Percentiles rank a stretch among this genome's conserved stretches.
Conservation (phyloP, 1,284 basidiomycete species). For the Ganoderma lingzhi region DNA sequence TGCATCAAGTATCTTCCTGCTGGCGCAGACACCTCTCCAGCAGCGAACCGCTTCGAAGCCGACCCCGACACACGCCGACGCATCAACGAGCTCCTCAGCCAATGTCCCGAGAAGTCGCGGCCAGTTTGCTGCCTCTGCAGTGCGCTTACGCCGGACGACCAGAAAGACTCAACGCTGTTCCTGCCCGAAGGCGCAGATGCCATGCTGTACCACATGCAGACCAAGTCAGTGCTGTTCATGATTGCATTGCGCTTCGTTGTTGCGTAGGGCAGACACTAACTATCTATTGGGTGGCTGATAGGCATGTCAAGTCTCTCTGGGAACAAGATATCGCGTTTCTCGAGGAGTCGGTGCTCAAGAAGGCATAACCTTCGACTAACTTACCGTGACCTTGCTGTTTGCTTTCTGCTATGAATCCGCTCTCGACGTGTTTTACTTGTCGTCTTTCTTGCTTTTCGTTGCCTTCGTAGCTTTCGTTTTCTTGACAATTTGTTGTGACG, state of each 20-base stretch:
- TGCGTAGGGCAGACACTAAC: neutral
- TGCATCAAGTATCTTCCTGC: neutral
- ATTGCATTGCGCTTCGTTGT: neutral
- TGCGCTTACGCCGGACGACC: neutral
- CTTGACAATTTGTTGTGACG: neutral
- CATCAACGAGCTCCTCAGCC: neutral
- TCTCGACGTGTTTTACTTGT: neutral
- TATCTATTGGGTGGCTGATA: neutral
- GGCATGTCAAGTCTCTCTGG: neutral
- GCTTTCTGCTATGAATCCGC: neutral
- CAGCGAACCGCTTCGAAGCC: neutral
- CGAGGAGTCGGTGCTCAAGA: neutral
- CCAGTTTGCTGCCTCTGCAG: neutral
- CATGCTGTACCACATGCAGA: constrained; percentile 15
- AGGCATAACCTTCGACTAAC: neutral
- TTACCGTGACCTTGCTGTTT: neutral
- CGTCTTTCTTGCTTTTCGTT: neutral
- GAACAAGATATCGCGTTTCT: neutral
- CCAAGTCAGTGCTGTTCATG: constrained; percentile 6
- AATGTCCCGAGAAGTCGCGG: neutral
- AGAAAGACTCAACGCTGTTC: neutral
- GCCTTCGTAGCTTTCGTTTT: neutral
- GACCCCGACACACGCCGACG: neutral
- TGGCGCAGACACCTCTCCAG: neutral
- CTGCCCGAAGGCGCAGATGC: neutral